A percentile compares a stretch with the other conserved stretches of the same genome.
These are phyloP conservation scores for Cyclospora cayetanensis DNA, from an alignment of 169 alveolate species.

Conservation along the genomic window DNA sequence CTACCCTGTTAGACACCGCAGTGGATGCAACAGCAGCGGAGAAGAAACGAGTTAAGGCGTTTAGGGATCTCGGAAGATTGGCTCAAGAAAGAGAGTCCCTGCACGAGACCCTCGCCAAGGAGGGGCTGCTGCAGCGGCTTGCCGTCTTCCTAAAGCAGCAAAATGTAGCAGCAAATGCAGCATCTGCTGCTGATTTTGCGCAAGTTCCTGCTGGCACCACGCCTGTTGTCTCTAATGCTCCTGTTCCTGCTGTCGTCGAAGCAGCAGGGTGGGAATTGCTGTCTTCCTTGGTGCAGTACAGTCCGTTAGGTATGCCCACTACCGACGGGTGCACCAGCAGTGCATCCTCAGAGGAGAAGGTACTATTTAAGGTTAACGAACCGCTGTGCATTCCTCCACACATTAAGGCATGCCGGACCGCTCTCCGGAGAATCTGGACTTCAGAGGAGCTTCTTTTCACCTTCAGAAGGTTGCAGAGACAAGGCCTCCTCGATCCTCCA, in stretches of 20 bases:
- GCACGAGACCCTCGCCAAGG: neutral
- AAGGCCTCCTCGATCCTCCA: constrained; percentile 20
- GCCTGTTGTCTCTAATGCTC: neutral
- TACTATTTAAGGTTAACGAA: neutral
- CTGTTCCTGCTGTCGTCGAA: constrained; percentile 35
- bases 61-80: neutral
- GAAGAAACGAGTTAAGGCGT: neutral
- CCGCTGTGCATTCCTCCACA: neutral
- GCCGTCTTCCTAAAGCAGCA: constrained; percentile 15
- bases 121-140: constrained; percentile 14
- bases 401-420: neutral
- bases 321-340: neutral
- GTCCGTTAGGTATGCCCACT: neutral
- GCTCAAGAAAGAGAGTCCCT: neutral
- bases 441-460: neutral
- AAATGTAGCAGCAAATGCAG: neutral
- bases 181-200: neutral
- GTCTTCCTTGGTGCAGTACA: constrained; percentile 40
- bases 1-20: neutral
- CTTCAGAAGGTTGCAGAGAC: neutral
- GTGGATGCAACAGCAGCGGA: neutral
- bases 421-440: neutral
- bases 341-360: neutral
- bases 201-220: neutral
- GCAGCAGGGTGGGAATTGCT: constrained; percentile 67